phyloP scores from a whole-genome alignment of 1,139 yeast genomes.

The Casaregolazyma lundiana region DNA sequence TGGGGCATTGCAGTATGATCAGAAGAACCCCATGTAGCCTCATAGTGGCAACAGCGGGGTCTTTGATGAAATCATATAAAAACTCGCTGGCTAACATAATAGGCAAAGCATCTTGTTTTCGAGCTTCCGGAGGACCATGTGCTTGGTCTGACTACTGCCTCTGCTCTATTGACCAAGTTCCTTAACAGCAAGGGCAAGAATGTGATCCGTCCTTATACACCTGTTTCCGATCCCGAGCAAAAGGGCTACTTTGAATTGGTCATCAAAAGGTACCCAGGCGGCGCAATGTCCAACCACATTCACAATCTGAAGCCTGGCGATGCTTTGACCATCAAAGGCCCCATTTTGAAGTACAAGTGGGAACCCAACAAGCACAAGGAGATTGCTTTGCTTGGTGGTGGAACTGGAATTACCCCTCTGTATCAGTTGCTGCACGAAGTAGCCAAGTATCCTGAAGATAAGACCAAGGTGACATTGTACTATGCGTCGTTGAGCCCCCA shows the following conservation, averaged over 20 bases:
- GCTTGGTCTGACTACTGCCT: conserved; percentile 79
- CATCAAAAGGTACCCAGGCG: conserved; percentile 76
- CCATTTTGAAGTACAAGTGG: conserved; percentile 90
- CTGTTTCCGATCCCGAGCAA: conserved; percentile 64
- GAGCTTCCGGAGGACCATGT: conserved; percentile 66
- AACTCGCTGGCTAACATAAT: background rate
- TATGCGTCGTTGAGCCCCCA: conserved; percentile 65
- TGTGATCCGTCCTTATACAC: conserved; percentile 96
- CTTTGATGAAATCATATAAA: no score
- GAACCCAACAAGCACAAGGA: conserved; percentile 76
- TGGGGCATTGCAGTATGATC: background rate
- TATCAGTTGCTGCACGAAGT: conserved; percentile 82
- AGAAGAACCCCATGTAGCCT: no score
- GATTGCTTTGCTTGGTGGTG: conserved; percentile 88
- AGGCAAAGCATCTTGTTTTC: conserved; percentile 61
- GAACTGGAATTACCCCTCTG: conserved; percentile 94
- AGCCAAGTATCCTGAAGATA: conserved; percentile 62
- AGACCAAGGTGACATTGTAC: conserved; percentile 62
- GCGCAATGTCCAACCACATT: conserved; percentile 79
- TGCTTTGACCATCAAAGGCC: conserved; percentile 89
- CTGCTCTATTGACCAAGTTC: conserved; percentile 73
- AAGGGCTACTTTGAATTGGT: conserved; percentile 76
- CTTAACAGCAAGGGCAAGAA: conserved; percentile 74
- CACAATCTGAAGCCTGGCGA: conserved; percentile 71
- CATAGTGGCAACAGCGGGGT: no score